Evolutionary conservation across 1,139 yeast genomes (phyloP).

Genomic region (Wickerhamomyces sp.): DNA sequence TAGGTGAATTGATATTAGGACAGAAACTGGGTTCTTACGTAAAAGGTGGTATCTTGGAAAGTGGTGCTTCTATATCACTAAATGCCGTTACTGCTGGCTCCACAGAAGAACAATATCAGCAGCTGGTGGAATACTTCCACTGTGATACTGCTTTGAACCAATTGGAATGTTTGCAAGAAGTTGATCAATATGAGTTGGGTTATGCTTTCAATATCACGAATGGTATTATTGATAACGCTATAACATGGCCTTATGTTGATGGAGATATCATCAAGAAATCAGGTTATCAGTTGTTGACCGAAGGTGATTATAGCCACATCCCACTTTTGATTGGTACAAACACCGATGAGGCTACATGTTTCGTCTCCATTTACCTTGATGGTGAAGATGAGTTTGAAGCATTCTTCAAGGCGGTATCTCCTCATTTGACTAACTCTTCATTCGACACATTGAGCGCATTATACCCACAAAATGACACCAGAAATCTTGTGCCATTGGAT

Average conservation of each 20-base stretch:
- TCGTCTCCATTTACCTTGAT: slow-evolving; percentile 4
- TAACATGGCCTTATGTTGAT: slow-evolving; percentile 16
- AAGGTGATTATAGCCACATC: slow-evolving; percentile 12
- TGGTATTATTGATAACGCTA: slow-evolving; percentile 5
- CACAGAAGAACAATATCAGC: slow-evolving; percentile 11
- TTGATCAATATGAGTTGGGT: slow-evolving; percentile 8
- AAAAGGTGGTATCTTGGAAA: slow-evolving; percentile 26
- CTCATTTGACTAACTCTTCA: slow-evolving; percentile 7
- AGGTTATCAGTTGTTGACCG: slow-evolving; percentile 8
- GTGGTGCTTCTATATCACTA: slow-evolving; percentile 15
- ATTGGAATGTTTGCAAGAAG: slow-evolving; percentile 15
- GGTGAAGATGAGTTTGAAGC: slow-evolving; percentile 1
- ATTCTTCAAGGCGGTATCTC: background rate
- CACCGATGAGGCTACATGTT: slow-evolving; percentile 19
- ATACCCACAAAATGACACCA: slow-evolving; percentile 6
- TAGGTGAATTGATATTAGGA: slow-evolving; percentile 24
- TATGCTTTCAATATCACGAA: slow-evolving; percentile 15
- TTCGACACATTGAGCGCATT: slow-evolving; percentile 1
- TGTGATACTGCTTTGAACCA: slow-evolving; percentile 13
- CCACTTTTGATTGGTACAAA: slow-evolving; percentile 17
- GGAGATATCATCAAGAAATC: slow-evolving; percentile 14
- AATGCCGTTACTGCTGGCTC: slow-evolving; percentile 3
- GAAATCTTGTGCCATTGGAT: slow-evolving; percentile 9
- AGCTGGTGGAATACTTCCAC: slow-evolving; percentile 8
- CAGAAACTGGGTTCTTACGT: slow-evolving; percentile 23